These are phyloP conservation scores for Sanghuangporus sanghuang DNA, from an alignment of 1,284 basidiomycete species.

Conservation along the genomic window DNA sequence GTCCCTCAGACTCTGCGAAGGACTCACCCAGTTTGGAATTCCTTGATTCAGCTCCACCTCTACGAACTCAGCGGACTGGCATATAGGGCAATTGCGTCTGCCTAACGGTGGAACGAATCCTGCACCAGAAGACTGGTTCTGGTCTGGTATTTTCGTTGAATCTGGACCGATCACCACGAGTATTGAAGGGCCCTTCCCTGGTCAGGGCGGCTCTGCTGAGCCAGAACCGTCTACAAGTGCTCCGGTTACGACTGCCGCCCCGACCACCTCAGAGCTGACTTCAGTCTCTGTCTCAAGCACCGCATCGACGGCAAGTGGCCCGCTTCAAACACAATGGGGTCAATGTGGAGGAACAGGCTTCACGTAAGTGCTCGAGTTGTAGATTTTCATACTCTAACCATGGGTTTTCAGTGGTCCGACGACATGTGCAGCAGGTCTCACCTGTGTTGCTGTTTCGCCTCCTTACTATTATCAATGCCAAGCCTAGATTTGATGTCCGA, in stretches of 20 bases:
- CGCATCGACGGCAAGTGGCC: constrained; percentile 1
- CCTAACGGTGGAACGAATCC: constrained; percentile 20
- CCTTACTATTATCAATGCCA: constrained; percentile 19
- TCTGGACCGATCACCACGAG: constrained; percentile 16
- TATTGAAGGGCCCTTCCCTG: constrained; percentile 15
- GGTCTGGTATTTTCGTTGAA: constrained; percentile 23
- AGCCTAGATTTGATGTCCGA: neutral
- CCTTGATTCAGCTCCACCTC: constrained; percentile 13
- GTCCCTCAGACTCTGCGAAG: neutral
- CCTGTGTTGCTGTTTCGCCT: constrained; percentile 15
- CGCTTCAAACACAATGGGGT: constrained; percentile 15
- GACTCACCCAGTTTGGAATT: neutral
- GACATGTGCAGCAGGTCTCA: constrained; percentile 12
- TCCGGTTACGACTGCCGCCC: constrained; percentile 5
- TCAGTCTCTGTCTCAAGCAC: constrained; percentile 7
- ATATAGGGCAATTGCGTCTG: constrained; percentile 25
- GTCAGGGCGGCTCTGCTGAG: constrained; percentile 7
- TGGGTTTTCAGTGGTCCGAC: constrained; percentile 15
- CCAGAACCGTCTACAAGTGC: neutral
- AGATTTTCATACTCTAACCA: neutral
- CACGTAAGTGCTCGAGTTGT: constrained; percentile 12
- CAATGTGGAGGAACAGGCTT: constrained; percentile 19
- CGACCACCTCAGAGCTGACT: neutral
- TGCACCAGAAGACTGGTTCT: constrained; percentile 23
- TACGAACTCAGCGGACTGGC: constrained; percentile 25